A percentile compares a stretch with the other conserved stretches of the same genome.
Conservation (phyloP, 208 protist species). For the Trypanosoma lewisi region DNA sequence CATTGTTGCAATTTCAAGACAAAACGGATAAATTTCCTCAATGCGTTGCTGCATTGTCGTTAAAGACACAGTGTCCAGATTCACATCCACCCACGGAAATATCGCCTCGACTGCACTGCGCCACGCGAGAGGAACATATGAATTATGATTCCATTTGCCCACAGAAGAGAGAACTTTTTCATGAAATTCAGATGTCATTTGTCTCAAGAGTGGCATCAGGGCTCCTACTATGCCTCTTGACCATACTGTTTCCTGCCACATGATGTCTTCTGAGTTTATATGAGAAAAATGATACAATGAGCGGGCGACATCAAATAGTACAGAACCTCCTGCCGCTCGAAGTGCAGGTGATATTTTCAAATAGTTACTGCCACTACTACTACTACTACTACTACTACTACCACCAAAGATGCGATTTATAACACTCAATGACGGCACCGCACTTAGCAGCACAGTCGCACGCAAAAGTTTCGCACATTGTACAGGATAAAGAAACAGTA, state of each 20-base stretch:
- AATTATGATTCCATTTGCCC: not conserved
- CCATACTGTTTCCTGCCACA: conserved; percentile 37
- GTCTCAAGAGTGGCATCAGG: conserved; percentile 41
- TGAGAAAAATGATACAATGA: conserved; percentile 55
- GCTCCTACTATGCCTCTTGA: conserved; percentile 28
- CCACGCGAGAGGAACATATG: conserved; percentile 63
- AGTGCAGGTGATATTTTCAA: conserved; percentile 7
- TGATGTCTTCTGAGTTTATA: conserved; percentile 15
- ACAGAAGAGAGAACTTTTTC: conserved; percentile 2
- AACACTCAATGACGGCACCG: conserved; percentile 33
- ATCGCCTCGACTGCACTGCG: conserved; percentile 52
- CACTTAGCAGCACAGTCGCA: conserved; percentile 52
- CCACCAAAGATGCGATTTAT: conserved; percentile 34
- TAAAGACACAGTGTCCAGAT: conserved; percentile 28
- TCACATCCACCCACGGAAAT: conserved; percentile 44
- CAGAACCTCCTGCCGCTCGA: conserved; percentile 28
- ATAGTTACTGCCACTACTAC: too few species aligned
- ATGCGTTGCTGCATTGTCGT: conserved; percentile 36
- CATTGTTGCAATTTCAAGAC: conserved; percentile 19
- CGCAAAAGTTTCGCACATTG: conserved; percentile 53
- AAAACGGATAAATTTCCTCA: conserved; percentile 25
- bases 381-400: too few species aligned
- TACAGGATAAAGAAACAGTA: conserved; percentile 31
- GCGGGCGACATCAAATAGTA: conserved; percentile 72
- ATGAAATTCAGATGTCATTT: conserved; percentile 22